Percentiles rank a stretch among this genome's conserved stretches.
These are phyloP conservation scores for Trichoderma lentiforme DNA, from an alignment of 2,329 filamentous ascomycete genomes.

Conservation along the genomic window DNA sequence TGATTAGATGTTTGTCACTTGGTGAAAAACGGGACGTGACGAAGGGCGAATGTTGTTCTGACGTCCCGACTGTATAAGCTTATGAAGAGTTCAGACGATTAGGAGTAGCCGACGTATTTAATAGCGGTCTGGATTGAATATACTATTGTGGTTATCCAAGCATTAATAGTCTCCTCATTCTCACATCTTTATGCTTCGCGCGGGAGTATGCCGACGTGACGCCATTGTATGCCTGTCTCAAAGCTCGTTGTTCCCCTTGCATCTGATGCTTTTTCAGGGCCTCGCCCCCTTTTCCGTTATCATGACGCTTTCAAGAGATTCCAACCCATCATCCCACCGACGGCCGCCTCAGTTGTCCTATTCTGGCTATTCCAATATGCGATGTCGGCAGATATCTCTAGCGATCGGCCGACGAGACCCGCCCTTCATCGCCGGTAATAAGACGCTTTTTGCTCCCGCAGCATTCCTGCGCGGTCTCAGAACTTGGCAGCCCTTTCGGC, in stretches of 20 bases:
- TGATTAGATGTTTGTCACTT: slow-evolving; percentile 1
- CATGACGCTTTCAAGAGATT: background rate
- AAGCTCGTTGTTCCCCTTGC: background rate
- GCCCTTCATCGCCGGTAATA: slow-evolving; percentile 5
- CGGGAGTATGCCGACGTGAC: background rate
- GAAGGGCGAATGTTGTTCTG: background rate
- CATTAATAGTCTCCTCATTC: background rate
- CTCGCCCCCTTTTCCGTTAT: background rate
- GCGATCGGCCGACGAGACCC: slow-evolving; percentile 13
- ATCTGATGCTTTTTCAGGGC: background rate
- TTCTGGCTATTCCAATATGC: background rate
- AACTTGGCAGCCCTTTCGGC: background rate
- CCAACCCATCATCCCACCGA: background rate
- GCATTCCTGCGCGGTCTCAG: slow-evolving; percentile 12
- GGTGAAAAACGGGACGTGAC: background rate
- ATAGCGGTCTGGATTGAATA: background rate
- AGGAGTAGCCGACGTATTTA: background rate
- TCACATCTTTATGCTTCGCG: background rate
- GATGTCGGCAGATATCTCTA: slow-evolving; percentile 9
- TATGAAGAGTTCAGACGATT: background rate
- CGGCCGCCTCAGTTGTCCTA: background rate
- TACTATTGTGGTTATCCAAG: background rate
- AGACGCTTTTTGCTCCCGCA: slow-evolving; percentile 7
- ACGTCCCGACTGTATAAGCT: background rate
- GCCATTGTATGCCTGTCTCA: background rate